A percentile compares a stretch with the other conserved stretches of the same genome.
Conservation (phyloP, 1,284 basidiomycete species). For the Pyrrhoderma noxium region DNA sequence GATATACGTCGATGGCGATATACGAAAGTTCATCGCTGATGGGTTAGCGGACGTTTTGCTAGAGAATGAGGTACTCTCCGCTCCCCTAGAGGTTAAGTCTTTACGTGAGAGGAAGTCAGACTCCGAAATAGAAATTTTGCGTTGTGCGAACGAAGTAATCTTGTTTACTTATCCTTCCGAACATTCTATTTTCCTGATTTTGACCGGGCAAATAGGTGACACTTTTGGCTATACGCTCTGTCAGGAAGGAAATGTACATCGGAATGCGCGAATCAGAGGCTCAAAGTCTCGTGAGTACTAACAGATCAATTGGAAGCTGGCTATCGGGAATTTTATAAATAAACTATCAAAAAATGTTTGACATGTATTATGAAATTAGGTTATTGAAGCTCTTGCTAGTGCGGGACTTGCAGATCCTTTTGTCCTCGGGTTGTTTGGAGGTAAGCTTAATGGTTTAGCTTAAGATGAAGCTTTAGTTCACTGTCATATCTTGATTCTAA, state of each 20-base stretch:
- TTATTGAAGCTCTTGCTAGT: constrained; percentile 50
- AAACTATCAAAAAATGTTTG: constrained; percentile 37
- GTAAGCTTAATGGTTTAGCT: constrained; percentile 29
- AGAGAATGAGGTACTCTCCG: constrained; percentile 34
- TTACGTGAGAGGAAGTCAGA: constrained; percentile 69
- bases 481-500: not conserved
- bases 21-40: constrained; percentile 33
- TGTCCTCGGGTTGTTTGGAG: constrained; percentile 71
- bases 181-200: no score
- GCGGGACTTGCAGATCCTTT: constrained; percentile 53
- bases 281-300: not conserved
- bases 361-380: constrained; percentile 17
- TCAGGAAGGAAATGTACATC: constrained; percentile 53
- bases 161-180: no score
- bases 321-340: no score
- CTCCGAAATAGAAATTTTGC: constrained; percentile 64
- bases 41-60: constrained; percentile 33
- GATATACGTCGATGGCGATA: constrained; percentile 49
- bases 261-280: constrained; percentile 65
- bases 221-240: constrained; percentile 62
- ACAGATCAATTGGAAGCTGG: no score
- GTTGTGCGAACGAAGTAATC: constrained; percentile 73
- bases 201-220: constrained; percentile 46
- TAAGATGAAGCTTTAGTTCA: no score
- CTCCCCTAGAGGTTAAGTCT: constrained; percentile 47